Percentiles rank a stretch among this genome's conserved stretches.
These are phyloP conservation scores for Neopestalotiopsis clavispora DNA, from an alignment of 2,329 filamentous ascomycete species.

Conservation along the genomic window DNA sequence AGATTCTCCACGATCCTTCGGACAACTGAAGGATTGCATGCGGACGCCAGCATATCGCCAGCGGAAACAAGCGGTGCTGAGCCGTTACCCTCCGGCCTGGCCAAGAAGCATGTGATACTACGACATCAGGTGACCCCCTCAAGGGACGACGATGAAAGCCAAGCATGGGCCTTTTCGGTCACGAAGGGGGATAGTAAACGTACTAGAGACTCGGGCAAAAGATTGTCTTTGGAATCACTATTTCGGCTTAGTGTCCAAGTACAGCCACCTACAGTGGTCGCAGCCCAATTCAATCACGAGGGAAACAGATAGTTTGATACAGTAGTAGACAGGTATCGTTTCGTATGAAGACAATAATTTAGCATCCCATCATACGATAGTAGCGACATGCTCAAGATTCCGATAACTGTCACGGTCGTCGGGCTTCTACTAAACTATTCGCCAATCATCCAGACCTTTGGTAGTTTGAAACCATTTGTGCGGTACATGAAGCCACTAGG, in stretches of 20 bases:
- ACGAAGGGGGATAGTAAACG: neutral
- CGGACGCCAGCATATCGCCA: neutral
- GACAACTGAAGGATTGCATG: neutral
- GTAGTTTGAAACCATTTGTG: no score
- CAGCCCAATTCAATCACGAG: no score
- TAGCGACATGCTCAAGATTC: no score
- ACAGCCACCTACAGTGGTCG: neutral
- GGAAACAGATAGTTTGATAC: no score
- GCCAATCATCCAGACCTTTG: no score
- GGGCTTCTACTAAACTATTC: no score
- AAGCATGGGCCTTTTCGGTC: neutral
- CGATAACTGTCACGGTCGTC: no score
- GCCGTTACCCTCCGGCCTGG: neutral
- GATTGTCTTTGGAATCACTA: neutral
- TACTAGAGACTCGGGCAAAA: neutral
- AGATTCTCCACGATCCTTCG: neutral
- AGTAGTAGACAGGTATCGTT: no score
- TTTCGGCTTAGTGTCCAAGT: neutral
- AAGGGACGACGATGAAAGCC: neutral
- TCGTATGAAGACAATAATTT: fast-evolving
- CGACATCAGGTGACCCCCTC: neutral
- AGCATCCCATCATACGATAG: no score
- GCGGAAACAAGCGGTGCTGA: neutral
- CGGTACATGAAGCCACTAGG: no score
- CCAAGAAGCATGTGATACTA: neutral